A percentile compares a stretch with the other conserved stretches of the same genome.
Conservation (phyloP, 495 filamentous ascomycete species). For the Niebla homalea region DNA sequence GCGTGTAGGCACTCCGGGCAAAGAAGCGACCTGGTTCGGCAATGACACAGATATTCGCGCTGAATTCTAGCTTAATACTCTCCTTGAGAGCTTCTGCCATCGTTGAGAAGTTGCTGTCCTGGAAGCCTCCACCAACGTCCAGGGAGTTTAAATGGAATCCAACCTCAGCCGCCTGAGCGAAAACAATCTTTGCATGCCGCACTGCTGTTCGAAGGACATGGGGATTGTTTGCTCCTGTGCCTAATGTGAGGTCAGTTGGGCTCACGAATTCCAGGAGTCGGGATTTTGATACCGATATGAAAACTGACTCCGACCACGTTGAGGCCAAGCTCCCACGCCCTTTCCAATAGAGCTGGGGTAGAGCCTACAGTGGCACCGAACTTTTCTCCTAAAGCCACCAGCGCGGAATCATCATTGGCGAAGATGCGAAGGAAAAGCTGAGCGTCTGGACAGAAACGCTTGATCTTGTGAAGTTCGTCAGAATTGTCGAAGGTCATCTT, state of each 20-base stretch:
- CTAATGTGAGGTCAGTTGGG: no score
- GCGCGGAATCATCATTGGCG: slow-evolving; percentile 17
- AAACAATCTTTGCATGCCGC: no score
- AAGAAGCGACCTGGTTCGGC: slow-evolving; percentile 26
- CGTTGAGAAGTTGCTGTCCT: slow-evolving; percentile 16
- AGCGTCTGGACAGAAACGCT: slow-evolving; percentile 15
- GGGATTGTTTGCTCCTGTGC: no score
- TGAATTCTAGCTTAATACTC: slow-evolving; percentile 12
- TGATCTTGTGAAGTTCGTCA: slow-evolving; percentile 25
- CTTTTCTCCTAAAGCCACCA: slow-evolving; percentile 19
- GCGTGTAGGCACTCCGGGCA: slow-evolving; percentile 19
- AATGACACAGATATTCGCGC: slow-evolving; percentile 10
- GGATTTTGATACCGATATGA: slow-evolving; percentile 21
- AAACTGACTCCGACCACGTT: slow-evolving; percentile 25
- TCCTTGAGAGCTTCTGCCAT: slow-evolving; percentile 11
- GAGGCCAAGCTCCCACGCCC: slow-evolving; percentile 19
- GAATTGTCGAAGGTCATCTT: slow-evolving; percentile 25
- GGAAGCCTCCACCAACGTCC: slow-evolving; percentile 18
- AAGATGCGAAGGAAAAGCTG: slow-evolving; percentile 23
- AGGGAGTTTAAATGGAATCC: no score
- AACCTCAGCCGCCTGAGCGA: no score
- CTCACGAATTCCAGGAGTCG: no score
- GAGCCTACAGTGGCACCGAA: slow-evolving; percentile 21
- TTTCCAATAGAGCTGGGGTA: slow-evolving; percentile 9
- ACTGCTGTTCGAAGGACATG: no score